Percentiles rank a stretch among this genome's conserved stretches.
Evolutionary conservation across 768 basidiomycete genomes (phyloP).

Genomic region (Panellus pusillus): DNA sequence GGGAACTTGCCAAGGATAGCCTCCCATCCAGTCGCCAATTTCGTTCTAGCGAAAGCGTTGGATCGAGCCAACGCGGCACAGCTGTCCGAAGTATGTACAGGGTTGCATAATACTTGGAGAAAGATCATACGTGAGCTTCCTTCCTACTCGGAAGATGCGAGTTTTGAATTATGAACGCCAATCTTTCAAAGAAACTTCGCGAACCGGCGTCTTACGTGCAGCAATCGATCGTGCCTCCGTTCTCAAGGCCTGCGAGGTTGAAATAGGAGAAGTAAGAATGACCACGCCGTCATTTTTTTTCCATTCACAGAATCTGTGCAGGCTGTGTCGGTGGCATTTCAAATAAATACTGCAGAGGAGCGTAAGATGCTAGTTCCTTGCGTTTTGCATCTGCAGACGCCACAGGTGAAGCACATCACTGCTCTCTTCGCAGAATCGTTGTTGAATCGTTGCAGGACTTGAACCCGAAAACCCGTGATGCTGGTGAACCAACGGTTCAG

Average conservation of each 20-base stretch:
- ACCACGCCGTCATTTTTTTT: background rate
- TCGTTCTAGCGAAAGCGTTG: conserved; percentile 81
- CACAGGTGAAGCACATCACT: conserved; percentile 39
- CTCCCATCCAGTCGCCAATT: conserved; percentile 91
- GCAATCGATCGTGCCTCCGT: conserved; percentile 65
- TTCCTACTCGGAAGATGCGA: background rate
- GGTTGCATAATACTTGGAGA: conserved; percentile 57
- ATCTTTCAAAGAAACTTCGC: conserved; percentile 51
- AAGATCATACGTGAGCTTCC: conserved; percentile 68
- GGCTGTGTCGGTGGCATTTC: conserved; percentile 64
- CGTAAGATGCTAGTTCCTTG: conserved; percentile 63
- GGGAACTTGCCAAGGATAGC: conserved; percentile 73
- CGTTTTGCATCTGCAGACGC: conserved; percentile 52
- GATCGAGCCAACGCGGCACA: conserved; percentile 59
- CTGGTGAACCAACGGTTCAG: conserved; percentile 64
- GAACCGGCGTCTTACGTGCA: conserved; percentile 78
- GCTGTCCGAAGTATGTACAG: conserved; percentile 54
- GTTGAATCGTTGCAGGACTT: conserved; percentile 23
- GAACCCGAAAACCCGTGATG: conserved; percentile 24
- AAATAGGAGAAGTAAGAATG: conserved; percentile 56
- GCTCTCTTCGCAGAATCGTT: background rate
- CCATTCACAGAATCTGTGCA: conserved; percentile 29
- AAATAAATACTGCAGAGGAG: conserved; percentile 49
- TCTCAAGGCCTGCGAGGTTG: conserved; percentile 46
- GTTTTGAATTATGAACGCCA: background rate